Evolutionary conservation across 2,329 filamentous ascomycete species (phyloP).

Genomic region (Alternaria ethzedia): DNA sequence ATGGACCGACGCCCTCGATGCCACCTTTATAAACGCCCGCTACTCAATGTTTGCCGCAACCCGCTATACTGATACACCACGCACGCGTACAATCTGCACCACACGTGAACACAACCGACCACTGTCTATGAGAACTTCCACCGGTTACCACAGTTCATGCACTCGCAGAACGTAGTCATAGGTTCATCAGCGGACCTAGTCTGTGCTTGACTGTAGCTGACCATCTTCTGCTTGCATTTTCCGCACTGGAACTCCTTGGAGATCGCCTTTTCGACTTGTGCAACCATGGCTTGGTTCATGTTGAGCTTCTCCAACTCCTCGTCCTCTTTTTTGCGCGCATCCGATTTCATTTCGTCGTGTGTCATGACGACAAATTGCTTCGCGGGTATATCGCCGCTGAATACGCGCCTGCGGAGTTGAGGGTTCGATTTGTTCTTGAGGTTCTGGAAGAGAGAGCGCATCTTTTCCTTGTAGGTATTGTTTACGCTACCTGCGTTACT

Average conservation of each 20-base stretch:
- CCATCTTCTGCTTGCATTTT: constrained; percentile 91
- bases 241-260: constrained; percentile 86
- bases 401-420: constrained; percentile 75
- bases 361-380: constrained; percentile 84
- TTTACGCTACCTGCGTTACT: constrained; percentile 71
- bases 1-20: constrained; percentile 12
- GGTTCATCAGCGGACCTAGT: constrained; percentile 95
- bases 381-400: constrained; percentile 74
- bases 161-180: constrained; percentile 64
- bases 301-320: constrained; percentile 84
- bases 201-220: constrained; percentile 95
- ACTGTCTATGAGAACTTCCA: constrained; percentile 54
- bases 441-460: constrained; percentile 92
- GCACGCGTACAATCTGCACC: not conserved
- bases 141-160: constrained; percentile 58
- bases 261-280: constrained; percentile 89
- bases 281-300: constrained; percentile 96
- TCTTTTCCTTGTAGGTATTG: constrained; percentile 81
- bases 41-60: constrained; percentile 1
- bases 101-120: not conserved
- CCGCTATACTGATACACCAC: constrained; percentile 2
- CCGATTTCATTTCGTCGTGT: constrained; percentile 88
- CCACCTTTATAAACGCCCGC: constrained; percentile 9
- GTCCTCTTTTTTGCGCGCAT: constrained; percentile 78
- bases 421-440: constrained; percentile 91